Conservation (phyloP, 1,284 basidiomycete species). For the Apiotrichum gracile region DNA sequence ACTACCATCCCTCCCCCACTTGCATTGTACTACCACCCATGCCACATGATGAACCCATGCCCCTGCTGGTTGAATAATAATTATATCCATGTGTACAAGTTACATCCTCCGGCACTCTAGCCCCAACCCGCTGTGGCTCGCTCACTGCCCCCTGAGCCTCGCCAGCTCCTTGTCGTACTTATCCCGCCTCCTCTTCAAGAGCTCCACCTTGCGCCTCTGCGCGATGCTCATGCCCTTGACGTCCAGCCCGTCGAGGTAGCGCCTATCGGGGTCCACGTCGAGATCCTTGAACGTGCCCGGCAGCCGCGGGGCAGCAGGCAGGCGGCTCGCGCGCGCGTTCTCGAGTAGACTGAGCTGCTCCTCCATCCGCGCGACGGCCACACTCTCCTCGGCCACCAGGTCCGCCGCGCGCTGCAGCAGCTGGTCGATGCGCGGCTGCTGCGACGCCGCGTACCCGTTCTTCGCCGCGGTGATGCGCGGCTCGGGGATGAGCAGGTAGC, state of each 20-base stretch:
- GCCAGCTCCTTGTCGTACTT: slow-evolving; percentile 38
- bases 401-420: slow-evolving; percentile 35
- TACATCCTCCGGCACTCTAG: too few relatives aligned
- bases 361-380: slow-evolving; percentile 22
- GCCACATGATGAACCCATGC: too few relatives aligned
- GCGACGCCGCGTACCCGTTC: slow-evolving; percentile 29
- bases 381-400: slow-evolving; percentile 22
- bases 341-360: background rate
- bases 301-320: background rate
- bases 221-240: slow-evolving; percentile 29
- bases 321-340: background rate
- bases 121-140: too few relatives aligned
- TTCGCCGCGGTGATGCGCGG: slow-evolving; percentile 36
- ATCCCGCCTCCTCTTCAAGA: slow-evolving; percentile 37
- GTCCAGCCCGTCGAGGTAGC: slow-evolving; percentile 29
- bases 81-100: too few relatives aligned
- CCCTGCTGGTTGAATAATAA: too few relatives aligned
- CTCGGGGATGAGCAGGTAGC: slow-evolving; percentile 41
- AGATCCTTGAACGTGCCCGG: slow-evolving; percentile 5
- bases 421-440: slow-evolving; percentile 41
- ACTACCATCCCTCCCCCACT: background rate
- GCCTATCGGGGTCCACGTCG: slow-evolving; percentile 2
- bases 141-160: slow-evolving; percentile 15
- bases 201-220: slow-evolving; percentile 37
- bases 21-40: background rate